phyloP scores from a whole-genome alignment of 2,329 filamentous ascomycete genomes.

The Alternaria ethzedia region DNA sequence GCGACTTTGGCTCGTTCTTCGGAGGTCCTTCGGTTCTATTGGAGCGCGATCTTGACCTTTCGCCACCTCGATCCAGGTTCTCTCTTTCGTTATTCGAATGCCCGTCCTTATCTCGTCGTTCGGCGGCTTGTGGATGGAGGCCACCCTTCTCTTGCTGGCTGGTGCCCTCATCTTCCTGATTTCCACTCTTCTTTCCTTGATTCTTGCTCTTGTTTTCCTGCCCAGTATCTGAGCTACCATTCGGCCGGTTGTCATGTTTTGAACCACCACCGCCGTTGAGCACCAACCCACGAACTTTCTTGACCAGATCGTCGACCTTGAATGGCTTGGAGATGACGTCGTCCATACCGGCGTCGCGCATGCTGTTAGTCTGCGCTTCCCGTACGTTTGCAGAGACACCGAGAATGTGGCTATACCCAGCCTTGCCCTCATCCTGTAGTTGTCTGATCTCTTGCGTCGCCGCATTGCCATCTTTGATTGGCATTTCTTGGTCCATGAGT shows the following conservation, averaged over 20 bases:
- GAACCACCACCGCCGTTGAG: conserved; percentile 11
- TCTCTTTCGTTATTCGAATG: background rate
- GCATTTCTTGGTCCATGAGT: conserved; percentile 56
- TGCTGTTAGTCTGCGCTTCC: conserved; percentile 41
- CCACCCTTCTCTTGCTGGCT: background rate
- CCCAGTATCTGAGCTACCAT: background rate
- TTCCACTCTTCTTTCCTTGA: background rate
- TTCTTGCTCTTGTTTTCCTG: background rate
- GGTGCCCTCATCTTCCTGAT: background rate
- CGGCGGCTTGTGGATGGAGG: background rate
- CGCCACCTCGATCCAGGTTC: conserved; percentile 10
- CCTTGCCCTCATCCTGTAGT: conserved; percentile 42
- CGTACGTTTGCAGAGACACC: conserved; percentile 50
- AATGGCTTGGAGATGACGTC: conserved; percentile 50
- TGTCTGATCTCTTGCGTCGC: conserved; percentile 50
- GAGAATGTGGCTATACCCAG: conserved; percentile 44
- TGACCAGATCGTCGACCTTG: conserved; percentile 45
- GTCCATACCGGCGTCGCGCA: conserved; percentile 48
- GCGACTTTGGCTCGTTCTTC: background rate
- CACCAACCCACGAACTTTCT: conserved; percentile 34
- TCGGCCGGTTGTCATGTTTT: conserved; percentile 9
- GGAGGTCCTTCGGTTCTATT: background rate
- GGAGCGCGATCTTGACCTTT: conserved; percentile 8
- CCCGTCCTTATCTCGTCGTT: background rate
- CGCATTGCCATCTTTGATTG: conserved; percentile 51